phyloP scores from a whole-genome alignment of 2,329 filamentous ascomycete species.

The Periconia sp. region DNA sequence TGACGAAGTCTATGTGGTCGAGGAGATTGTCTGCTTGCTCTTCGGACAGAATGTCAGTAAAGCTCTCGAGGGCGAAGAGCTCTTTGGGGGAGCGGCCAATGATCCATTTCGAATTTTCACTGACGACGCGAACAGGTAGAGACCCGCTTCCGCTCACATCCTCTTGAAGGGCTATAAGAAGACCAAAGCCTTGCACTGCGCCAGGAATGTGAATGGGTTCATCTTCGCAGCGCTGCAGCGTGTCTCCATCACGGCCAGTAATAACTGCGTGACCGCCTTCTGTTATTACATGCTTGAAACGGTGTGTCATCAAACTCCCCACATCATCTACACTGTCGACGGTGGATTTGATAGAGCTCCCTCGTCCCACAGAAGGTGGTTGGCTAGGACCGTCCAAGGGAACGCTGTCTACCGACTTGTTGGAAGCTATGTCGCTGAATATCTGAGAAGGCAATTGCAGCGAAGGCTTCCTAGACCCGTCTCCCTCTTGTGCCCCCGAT shows the following conservation, averaged over 20 bases:
- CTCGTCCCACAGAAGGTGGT: conserved; percentile 2
- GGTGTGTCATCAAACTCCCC: conserved; percentile 62
- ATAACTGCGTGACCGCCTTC: conserved; percentile 80
- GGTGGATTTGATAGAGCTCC: conserved; percentile 36
- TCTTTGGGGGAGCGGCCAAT: conserved; percentile 77
- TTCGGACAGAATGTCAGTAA: conserved; percentile 80
- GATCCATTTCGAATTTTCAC: conserved; percentile 75
- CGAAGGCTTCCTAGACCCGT: conserved; percentile 11
- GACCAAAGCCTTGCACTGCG: conserved; percentile 77
- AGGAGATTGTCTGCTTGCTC: conserved; percentile 82
- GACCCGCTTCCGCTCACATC: conserved; percentile 61
- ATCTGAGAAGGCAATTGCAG: conserved; percentile 31
- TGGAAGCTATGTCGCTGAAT: conserved; percentile 40
- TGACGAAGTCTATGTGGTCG: conserved; percentile 85
- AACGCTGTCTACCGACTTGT: conserved; percentile 24
- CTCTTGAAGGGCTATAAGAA: conserved; percentile 73
- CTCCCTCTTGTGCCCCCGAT: conserved; percentile 5
- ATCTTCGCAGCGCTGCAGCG: conserved; percentile 80
- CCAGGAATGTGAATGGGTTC: conserved; percentile 89
- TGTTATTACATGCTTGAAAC: conserved; percentile 77
- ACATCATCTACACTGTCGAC: conserved; percentile 46
- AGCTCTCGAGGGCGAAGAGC: conserved; percentile 72
- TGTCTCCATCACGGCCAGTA: conserved; percentile 72
- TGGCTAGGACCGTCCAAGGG: conserved; percentile 1
- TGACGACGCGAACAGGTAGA: conserved; percentile 71